phyloP scores from a whole-genome alignment of 768 basidiomycete genomes.

The Mycena epipterygia region DNA sequence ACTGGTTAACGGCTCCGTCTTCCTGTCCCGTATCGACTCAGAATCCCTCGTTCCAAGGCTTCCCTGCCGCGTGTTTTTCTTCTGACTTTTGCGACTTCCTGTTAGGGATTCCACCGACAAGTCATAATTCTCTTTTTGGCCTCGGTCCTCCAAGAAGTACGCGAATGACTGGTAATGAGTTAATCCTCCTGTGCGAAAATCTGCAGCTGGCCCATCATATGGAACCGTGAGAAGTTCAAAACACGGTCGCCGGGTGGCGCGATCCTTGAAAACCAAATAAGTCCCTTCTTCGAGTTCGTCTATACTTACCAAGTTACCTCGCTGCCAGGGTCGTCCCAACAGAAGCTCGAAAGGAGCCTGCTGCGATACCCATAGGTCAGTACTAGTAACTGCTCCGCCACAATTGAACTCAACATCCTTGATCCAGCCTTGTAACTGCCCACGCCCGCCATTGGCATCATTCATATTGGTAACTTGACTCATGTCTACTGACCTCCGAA shows the following conservation, averaged over 20 bases:
- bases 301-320: background rate
- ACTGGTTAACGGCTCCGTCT: no score
- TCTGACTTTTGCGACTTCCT: no score
- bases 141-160: no score
- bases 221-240: background rate
- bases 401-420: background rate
- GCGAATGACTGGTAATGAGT: no score
- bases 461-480: background rate
- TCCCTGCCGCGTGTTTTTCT: no score
- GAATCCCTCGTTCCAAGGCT: no score
- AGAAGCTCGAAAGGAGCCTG: background rate
- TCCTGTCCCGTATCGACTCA: no score
- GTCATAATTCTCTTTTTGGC: no score
- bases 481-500: background rate
- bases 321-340: background rate
- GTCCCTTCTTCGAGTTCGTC: background rate
- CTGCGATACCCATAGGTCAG: background rate
- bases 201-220: background rate
- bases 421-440: background rate
- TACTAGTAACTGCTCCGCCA: background rate
- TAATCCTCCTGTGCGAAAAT: no score
- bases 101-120: no score
- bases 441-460: background rate
- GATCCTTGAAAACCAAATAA: background rate
- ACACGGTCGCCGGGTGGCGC: background rate